Percentiles rank a stretch among this genome's conserved stretches.
Evolutionary conservation across 2,329 filamentous ascomycete species (phyloP).

Genomic region (Colletotrichum camelliae): DNA sequence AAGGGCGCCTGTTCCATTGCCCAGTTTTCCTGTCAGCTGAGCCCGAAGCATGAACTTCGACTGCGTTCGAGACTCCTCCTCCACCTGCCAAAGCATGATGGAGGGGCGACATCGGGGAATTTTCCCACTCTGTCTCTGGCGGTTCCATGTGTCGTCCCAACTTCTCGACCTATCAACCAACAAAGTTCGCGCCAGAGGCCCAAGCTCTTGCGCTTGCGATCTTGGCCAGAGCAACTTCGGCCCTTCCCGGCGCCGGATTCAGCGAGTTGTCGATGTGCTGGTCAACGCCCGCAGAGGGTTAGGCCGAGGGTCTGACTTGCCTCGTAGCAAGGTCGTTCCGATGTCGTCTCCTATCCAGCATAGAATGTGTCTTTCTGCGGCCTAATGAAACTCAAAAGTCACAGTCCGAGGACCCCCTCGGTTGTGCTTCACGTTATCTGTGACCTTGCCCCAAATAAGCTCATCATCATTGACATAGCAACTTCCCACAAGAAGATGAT

Average conservation of each 20-base stretch:
- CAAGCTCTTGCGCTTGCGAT: neutral
- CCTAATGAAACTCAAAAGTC: conserved; percentile 7
- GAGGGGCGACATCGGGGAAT: neutral
- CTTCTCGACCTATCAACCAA: neutral
- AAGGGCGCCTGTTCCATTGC: neutral
- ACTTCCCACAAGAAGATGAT: conserved; percentile 17
- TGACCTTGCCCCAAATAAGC: conserved; percentile 20
- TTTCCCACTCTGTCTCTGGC: neutral
- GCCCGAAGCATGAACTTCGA: neutral
- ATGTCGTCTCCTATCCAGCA: neutral
- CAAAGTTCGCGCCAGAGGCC: neutral
- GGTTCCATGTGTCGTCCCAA: neutral
- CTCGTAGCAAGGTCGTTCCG: neutral
- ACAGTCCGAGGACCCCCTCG: neutral
- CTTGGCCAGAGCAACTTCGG: neutral
- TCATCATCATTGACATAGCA: conserved; percentile 21
- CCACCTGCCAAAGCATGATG: neutral
- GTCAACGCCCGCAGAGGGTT: neutral
- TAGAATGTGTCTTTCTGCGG: neutral
- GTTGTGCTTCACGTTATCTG: conserved; percentile 5
- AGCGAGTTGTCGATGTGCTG: neutral
- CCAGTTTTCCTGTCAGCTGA: neutral
- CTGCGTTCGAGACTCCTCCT: neutral
- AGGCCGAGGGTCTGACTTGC: neutral
- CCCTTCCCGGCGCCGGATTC: neutral